phyloP scores from a whole-genome alignment of 2,329 filamentous ascomycete species.

The Bipolaris zeicola region DNA sequence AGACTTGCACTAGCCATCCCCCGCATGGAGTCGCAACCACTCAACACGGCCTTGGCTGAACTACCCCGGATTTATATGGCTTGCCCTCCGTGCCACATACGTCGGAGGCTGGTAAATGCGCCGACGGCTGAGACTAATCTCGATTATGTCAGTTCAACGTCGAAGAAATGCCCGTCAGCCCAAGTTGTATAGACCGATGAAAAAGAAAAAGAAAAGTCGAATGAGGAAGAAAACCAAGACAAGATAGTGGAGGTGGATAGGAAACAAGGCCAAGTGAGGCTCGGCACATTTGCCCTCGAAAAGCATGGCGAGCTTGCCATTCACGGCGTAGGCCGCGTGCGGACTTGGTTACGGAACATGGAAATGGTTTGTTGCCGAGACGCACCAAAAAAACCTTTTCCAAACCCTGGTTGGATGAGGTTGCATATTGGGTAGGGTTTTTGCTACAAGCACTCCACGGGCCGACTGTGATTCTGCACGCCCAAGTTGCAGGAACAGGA shows the following conservation, averaged over 20 bases:
- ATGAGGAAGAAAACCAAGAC: background rate
- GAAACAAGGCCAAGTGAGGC: conserved; percentile 16
- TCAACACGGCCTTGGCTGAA: conserved; percentile 1
- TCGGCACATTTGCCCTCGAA: conserved; percentile 1
- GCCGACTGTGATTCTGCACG: conserved; percentile 4
- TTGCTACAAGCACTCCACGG: background rate
- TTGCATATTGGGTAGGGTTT: background rate
- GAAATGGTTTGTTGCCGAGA: background rate
- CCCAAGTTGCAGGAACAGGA: conserved; percentile 4
- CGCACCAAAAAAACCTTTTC: conserved; percentile 1
- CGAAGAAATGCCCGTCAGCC: too few species aligned
- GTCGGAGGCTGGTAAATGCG: conserved; percentile 26
- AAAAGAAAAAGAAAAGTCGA: too few species aligned
- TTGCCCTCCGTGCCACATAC: conserved; percentile 21
- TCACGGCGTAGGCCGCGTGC: background rate
- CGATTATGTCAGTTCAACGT: too few species aligned
- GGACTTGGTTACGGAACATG: background rate
- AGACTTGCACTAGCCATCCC: conserved; percentile 6
- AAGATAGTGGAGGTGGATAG: background rate
- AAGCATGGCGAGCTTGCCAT: conserved; percentile 13
- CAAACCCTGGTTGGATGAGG: conserved; percentile 1
- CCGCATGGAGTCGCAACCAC: conserved; percentile 4
- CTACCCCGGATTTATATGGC: conserved; percentile 28
- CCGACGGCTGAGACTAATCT: background rate
- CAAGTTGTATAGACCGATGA: too few species aligned